Percentiles rank a stretch among this genome's conserved stretches.
These are phyloP conservation scores for Venturia asperata DNA, from an alignment of 2,329 filamentous ascomycete species.

Conservation along the genomic window DNA sequence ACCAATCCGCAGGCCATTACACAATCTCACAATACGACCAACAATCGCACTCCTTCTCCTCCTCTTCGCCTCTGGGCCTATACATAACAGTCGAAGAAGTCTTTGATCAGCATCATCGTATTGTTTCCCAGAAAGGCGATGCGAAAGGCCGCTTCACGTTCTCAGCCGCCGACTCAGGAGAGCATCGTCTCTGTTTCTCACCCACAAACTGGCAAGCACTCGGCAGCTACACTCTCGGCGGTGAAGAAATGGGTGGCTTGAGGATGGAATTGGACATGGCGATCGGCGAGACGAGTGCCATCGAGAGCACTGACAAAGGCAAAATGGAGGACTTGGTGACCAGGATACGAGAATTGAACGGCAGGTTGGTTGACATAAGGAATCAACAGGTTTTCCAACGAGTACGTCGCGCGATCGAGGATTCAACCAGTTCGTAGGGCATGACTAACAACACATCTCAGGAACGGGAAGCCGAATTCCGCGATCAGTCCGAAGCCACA, in stretches of 20 bases:
- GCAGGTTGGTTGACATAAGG: conserved; percentile 76
- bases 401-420: conserved; percentile 41
- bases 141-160: conserved; percentile 85
- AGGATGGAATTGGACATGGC: conserved; percentile 82
- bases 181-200: conserved; percentile 92
- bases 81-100: conserved; percentile 93
- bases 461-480: conserved; percentile 96
- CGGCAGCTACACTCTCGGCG: conserved; percentile 63
- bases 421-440: not conserved
- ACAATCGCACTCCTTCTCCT: conserved; percentile 57
- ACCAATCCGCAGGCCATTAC: conserved; percentile 60
- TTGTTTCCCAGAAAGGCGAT: conserved; percentile 77
- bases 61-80: conserved; percentile 71
- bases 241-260: conserved; percentile 61
- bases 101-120: conserved; percentile 96
- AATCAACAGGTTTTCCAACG: conserved; percentile 95
- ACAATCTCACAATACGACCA: conserved; percentile 78
- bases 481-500: conserved; percentile 91
- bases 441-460: conserved; percentile 32
- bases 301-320: conserved; percentile 87
- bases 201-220: conserved; percentile 66
- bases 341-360: conserved; percentile 84
- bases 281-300: conserved; percentile 88
- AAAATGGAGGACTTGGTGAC: conserved; percentile 86
- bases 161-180: conserved; percentile 85